These are phyloP conservation scores for Balansia obtecta DNA, from an alignment of 2,329 filamentous ascomycete species.

Conservation along the genomic window DNA sequence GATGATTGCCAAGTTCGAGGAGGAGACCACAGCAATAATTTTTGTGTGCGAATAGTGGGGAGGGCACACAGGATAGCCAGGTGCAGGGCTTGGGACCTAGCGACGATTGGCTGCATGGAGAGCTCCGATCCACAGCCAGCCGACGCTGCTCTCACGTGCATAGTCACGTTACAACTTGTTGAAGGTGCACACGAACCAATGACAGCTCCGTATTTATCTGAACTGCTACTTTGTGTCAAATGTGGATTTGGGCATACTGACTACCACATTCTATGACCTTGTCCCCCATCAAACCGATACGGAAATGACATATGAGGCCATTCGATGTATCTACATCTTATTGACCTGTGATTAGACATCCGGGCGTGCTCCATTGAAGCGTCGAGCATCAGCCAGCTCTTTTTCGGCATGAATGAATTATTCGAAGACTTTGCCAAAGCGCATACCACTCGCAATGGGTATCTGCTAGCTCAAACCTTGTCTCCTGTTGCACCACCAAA, in stretches of 20 bases:
- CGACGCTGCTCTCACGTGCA: slow-evolving; percentile 5
- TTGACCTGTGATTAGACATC: too few species aligned
- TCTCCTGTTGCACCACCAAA: slow-evolving; percentile 53
- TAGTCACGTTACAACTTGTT: not conserved
- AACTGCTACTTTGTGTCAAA: not conserved
- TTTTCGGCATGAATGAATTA: slow-evolving; percentile 51
- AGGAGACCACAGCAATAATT: slow-evolving; percentile 24
- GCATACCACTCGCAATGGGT: slow-evolving; percentile 52
- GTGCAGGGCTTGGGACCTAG: slow-evolving; percentile 25
- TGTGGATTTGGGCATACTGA: not conserved
- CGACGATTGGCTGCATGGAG: slow-evolving; percentile 20
- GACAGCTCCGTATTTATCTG: not conserved
- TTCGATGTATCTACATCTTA: too few species aligned
- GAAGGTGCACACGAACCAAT: not conserved
- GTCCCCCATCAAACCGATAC: too few species aligned
- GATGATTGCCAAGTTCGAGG: slow-evolving; percentile 26
- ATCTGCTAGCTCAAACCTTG: slow-evolving; percentile 61
- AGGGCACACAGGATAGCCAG: slow-evolving; percentile 22
- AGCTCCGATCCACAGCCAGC: not conserved
- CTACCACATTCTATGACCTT: not conserved
- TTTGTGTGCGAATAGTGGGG: slow-evolving; percentile 30
- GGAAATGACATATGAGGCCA: too few species aligned
- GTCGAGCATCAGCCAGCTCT: too few species aligned
- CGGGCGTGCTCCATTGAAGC: too few species aligned
- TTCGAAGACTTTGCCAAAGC: slow-evolving; percentile 64